Conservation (phyloP, 495 filamentous ascomycete species). For the Hypoxylon lienhwacheense region DNA sequence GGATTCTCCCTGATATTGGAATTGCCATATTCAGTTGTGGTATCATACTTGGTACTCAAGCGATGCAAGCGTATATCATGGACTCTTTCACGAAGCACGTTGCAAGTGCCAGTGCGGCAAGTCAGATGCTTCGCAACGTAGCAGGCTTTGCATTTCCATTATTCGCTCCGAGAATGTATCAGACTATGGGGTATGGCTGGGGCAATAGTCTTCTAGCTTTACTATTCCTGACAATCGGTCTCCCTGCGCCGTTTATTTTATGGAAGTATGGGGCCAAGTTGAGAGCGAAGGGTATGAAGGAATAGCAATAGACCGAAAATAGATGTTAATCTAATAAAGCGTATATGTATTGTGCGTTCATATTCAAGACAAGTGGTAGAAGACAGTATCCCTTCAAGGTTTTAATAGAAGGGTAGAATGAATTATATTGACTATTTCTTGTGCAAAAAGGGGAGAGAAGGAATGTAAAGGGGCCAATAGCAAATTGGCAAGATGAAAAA, state of each 20-base stretch:
- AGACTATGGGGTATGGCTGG: conserved; percentile 56
- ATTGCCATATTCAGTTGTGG: conserved; percentile 23
- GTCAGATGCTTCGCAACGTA: conserved; percentile 63
- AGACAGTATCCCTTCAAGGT: no score
- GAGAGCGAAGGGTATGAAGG: conserved; percentile 33
- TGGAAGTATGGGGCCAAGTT: conserved; percentile 46
- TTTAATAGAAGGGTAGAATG: no score
- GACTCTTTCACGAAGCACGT: conserved; percentile 73
- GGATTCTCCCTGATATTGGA: conserved; percentile 47
- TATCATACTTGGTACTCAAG: conserved; percentile 15
- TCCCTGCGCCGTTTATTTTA: conserved; percentile 52
- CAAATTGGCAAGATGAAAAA: no score
- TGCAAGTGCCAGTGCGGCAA: conserved; percentile 67
- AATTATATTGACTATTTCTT: no score
- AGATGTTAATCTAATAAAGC: no score
- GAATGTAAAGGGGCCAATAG: no score
- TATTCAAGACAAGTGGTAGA: no score
- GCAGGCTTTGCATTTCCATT: conserved; percentile 73
- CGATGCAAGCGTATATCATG: conserved; percentile 59
- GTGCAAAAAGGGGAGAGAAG: no score
- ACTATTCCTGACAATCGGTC: conserved; percentile 45
- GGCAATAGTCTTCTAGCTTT: conserved; percentile 57
- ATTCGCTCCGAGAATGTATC: conserved; percentile 66
- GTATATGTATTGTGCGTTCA: no score
- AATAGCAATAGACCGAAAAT: no score